Evolutionary conservation across 768 basidiomycete species (phyloP).

Genomic region (Tricholoma terreum): DNA sequence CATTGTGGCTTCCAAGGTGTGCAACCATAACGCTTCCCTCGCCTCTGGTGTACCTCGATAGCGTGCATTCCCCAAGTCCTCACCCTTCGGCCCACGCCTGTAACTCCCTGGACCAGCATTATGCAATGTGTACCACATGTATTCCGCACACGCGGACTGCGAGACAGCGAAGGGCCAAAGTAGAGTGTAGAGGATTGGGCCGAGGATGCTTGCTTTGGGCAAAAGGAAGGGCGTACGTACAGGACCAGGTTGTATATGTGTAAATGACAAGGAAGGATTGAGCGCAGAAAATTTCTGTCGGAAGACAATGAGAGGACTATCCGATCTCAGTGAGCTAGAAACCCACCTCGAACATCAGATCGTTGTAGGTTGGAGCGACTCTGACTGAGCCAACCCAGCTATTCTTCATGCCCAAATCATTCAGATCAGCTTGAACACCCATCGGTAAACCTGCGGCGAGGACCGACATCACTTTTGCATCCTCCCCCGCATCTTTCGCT

Average conservation of each 20-base stretch:
- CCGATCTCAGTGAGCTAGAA: too few species aligned
- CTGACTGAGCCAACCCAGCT: constrained; percentile 30
- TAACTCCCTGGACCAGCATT: constrained; percentile 19
- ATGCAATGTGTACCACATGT: constrained; percentile 31
- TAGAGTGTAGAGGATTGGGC: constrained; percentile 15
- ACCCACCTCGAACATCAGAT: constrained; percentile 49
- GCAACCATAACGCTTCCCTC: constrained; percentile 16
- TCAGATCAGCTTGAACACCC: constrained; percentile 41
- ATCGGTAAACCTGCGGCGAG: constrained; percentile 32
- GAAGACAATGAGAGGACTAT: too few species aligned
- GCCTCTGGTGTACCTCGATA: constrained; percentile 15
- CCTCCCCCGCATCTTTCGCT: constrained; percentile 45
- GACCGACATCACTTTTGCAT: constrained; percentile 48
- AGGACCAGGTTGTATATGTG: constrained; percentile 41
- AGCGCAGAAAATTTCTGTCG: constrained; percentile 38
- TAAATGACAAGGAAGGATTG: constrained; percentile 41
- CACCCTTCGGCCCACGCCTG: constrained; percentile 4
- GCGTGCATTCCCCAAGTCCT: constrained; percentile 5
- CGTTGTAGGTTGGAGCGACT: constrained; percentile 44
- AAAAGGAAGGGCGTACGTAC: constrained; percentile 28
- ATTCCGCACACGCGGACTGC: constrained; percentile 26
- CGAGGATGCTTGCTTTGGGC: constrained; percentile 7
- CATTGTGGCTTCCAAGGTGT: constrained; percentile 13
- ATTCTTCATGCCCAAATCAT: constrained; percentile 49
- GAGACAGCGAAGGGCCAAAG: constrained; percentile 20